Percentiles rank a stretch among this genome's conserved stretches.
Evolutionary conservation across 257 asterid genomes (phyloP).

Genomic region (Jasminum sambac): DNA sequence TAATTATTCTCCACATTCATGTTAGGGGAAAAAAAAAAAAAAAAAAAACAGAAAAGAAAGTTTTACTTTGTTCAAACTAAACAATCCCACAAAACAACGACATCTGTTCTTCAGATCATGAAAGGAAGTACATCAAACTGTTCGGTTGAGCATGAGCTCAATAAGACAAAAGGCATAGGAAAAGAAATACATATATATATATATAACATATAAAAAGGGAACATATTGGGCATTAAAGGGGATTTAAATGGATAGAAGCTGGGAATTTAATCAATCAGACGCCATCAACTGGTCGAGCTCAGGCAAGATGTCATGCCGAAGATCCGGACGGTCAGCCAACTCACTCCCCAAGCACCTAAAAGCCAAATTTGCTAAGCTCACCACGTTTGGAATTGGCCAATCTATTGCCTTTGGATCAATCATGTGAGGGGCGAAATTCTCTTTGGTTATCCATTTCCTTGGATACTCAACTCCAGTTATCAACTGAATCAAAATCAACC

Average conservation of each 20-base stretch:
- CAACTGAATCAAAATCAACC: too few relatives aligned
- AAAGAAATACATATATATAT: background rate
- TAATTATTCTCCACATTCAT: background rate
- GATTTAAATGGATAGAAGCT: conserved; percentile 51
- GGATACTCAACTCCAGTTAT: too few relatives aligned
- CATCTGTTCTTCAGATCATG: conserved; percentile 5
- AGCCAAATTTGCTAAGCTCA: too few relatives aligned
- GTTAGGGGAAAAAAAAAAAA: background rate
- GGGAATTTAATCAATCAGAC: too few relatives aligned
- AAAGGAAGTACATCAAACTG: conserved; percentile 5
- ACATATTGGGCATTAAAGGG: conserved; percentile 32
- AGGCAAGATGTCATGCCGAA: too few relatives aligned
- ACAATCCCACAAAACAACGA: background rate
- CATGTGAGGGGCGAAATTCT: too few relatives aligned
- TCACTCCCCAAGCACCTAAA: too few relatives aligned
- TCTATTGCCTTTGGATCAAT: too few relatives aligned
- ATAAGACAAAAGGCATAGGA: background rate
- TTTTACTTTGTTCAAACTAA: background rate
- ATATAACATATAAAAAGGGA: background rate
- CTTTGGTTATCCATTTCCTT: too few relatives aligned
- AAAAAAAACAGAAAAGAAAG: background rate
- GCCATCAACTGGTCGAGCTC: too few relatives aligned
- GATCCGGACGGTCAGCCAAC: too few relatives aligned
- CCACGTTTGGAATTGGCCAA: too few relatives aligned
- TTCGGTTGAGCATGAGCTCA: background rate